Conservation (phyloP, 2,329 filamentous ascomycete genomes). For the Aspergillus novoparasiticus region DNA sequence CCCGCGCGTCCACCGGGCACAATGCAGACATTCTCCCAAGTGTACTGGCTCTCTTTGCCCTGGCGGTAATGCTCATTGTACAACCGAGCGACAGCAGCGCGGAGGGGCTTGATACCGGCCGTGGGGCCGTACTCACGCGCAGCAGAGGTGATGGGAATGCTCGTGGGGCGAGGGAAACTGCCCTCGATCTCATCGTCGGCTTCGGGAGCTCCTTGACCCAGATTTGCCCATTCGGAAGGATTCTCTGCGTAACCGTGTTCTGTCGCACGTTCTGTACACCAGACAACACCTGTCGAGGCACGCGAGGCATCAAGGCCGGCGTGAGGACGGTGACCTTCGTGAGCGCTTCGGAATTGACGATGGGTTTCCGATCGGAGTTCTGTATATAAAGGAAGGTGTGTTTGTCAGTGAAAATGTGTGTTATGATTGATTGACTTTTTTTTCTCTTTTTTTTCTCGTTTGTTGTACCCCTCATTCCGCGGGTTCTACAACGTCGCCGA, state of each 20-base stretch:
- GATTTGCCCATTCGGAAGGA: conserved; percentile 83
- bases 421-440: background rate
- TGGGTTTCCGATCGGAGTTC: conserved; percentile 84
- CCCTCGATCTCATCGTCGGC: conserved; percentile 91
- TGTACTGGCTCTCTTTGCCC: conserved; percentile 86
- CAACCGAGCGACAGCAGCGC: conserved; percentile 84
- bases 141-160: conserved; percentile 75
- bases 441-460: background rate
- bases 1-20: conserved; percentile 91
- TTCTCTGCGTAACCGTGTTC: conserved; percentile 87
- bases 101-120: conserved; percentile 86
- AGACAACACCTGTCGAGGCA: conserved; percentile 90
- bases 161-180: conserved; percentile 79
- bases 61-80: conserved; percentile 93
- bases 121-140: conserved; percentile 91
- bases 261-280: conserved; percentile 70
- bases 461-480: background rate
- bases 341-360: conserved; percentile 83
- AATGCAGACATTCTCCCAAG: conserved; percentile 96
- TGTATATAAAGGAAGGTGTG: conserved; percentile 36
- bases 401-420: conserved; percentile 7
- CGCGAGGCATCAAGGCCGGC: conserved; percentile 86
- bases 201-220: conserved; percentile 91
- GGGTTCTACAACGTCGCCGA: background rate
- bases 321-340: conserved; percentile 88